Evolutionary conservation across 164 flowering plant genomes (phyloP), one percentile per base, ranked within the genome.

Genomic region (Malania oleifera): DNA sequence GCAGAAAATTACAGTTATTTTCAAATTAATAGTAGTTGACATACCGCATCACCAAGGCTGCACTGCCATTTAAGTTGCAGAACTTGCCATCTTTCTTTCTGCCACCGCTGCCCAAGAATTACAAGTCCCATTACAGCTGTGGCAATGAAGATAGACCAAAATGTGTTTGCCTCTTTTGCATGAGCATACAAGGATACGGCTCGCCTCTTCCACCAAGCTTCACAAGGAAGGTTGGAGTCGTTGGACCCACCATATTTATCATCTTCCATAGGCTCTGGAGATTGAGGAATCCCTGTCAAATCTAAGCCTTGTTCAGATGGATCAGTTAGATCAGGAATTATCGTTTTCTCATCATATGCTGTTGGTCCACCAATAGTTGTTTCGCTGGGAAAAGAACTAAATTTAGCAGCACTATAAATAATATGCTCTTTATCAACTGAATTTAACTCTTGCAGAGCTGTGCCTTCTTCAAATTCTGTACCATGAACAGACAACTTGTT

Each of bases 81-180:
- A 68, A 67, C 71, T 63, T 85, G 89, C 88, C 82, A 83, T 75
- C 80, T 89, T 62, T 82, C 91, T 57, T 81, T 88, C 64, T 87
- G 98, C 98, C 95, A 89, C 20, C 74, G 83, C 47, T 87, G 86
- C 50, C 99, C 97, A 69, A 95, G 65, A 65, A 91, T 73, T 46
- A 87, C 97, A 75, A 95, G 75, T 29, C 99, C 99, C 91, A 87
- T 83, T 37, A 95, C 77, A 70, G 99, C 89, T 24, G 99, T 93
- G 66, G 96, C 90, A 70, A 91, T 67, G 48, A 83, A 77, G 59
- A 91, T 66, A 43, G 97, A 89, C 97, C 96, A 95, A 41, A 85
- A 67, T 24, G 93, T 51, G 72, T 82, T 91, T 50, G 88, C 79
- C 20, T 91, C 96, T 71, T 81, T 91, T 39, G 89, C 95, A 61